Base-by-base conservation (phyloP, 2,329 filamentous ascomycete genomes). In the Alternaria arborescens region DNA sequence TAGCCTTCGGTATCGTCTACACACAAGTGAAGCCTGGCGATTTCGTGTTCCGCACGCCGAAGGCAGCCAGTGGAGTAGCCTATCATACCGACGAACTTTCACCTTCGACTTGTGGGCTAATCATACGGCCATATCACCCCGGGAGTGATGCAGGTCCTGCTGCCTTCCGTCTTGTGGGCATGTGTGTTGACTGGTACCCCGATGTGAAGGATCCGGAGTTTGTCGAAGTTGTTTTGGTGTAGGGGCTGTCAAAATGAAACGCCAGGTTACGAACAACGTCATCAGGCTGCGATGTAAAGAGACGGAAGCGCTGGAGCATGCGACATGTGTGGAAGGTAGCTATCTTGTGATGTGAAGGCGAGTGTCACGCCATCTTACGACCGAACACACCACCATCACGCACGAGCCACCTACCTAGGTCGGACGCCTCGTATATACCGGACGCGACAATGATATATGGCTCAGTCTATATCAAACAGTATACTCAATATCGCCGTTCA, bases 291-390 rank as follows among this genome's bases (percentile, higher is more conserved):
- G 8, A 30, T 30, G 5, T 1, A 30, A 3, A 30, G 28, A 30
- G 10, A 10, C 8, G 28, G 10, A 5, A 11, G 28, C 5, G 5
- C 28, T 30, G 28, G 28, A 11, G 28, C 2, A 11, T 30, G 10
- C 28, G 10, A 10, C 1, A 0, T 11, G 28, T 1, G 8, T 34
- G 32, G 1, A 34, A 14, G 1, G 10, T 34, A 14, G 32, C 34
- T 5, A 3, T 57, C 28, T 43, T 34, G 46, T 30, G 47, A 57
- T 44, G 47, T 11, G 28, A 57, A 57, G 40, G n/a, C 55, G 55
- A 52, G 32, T 34, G 60, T 71, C 69, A 66, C 65, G 63, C 69
- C 69, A 71, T 71, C 64, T 66, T 67, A 69, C 65, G 69, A 71
- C 54, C 50, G 30, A 43, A 22, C 56, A 50, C 44, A 59, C 56